phyloP scores from a whole-genome alignment of 225 moss, liverwort and hornwort genomes.

The Bryoerythrophyllum caledonicum region DNA sequence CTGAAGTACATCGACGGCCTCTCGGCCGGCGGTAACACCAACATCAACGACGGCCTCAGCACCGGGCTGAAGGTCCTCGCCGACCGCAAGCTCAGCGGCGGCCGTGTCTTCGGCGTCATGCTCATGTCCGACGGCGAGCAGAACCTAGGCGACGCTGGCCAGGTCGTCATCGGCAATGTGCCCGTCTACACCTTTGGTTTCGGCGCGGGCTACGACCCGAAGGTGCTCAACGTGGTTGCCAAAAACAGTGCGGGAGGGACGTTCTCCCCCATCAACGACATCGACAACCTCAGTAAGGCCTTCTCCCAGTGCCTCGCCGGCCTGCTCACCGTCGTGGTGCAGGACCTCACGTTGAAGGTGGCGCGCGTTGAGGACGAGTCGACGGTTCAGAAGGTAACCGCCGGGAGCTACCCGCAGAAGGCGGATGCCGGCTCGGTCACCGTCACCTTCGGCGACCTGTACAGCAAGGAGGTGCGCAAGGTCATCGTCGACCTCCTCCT shows the following conservation, averaged over 20 bases:
- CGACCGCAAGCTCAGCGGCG: slow-evolving; percentile 6
- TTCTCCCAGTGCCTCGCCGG: slow-evolving; percentile 8
- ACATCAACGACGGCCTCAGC: slow-evolving; percentile 3
- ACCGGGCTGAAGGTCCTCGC: slow-evolving; percentile 7
- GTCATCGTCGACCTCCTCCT: slow-evolving; percentile 7
- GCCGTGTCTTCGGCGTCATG: slow-evolving; percentile 2
- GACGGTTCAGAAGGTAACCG: not conserved
- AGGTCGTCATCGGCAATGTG: not conserved
- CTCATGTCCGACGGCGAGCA: slow-evolving; percentile 10
- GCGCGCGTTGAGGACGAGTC: not conserved
- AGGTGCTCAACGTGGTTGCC: slow-evolving; percentile 1
- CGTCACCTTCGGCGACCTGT: not conserved
- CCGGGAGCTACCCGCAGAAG: not conserved
- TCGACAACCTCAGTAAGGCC: not conserved
- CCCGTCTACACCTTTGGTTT: slow-evolving; percentile 7
- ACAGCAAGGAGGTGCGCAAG: slow-evolving; percentile 11
- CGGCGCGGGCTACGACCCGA: slow-evolving; percentile 4
- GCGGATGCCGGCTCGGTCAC: not conserved
- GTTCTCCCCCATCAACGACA: not conserved
- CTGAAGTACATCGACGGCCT: not conserved
- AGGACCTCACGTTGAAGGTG: not conserved
- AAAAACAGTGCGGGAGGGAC: not conserved
- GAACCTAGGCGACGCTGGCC: slow-evolving; percentile 3
- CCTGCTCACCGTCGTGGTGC: slow-evolving; percentile 10
- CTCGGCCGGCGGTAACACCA: not conserved